Conservation (phyloP, 2,329 filamentous ascomycete genomes). For the Fusarium sp. region DNA sequence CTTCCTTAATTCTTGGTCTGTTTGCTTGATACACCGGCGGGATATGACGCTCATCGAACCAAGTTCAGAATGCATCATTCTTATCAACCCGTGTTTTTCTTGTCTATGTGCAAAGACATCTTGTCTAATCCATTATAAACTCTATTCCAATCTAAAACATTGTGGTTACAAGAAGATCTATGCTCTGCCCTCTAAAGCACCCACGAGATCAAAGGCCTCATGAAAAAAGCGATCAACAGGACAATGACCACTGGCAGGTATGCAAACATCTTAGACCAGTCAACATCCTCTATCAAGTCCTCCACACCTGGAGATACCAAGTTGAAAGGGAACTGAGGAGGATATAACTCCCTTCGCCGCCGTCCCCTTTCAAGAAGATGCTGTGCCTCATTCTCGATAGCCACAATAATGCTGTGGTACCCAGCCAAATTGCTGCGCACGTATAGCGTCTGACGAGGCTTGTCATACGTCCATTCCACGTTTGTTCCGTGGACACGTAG, state of each 20-base stretch:
- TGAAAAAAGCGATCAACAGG: slow-evolving; percentile 12
- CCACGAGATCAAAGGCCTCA: neutral
- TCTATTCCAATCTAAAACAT: neutral
- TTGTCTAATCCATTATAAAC: neutral
- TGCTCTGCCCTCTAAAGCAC: neutral
- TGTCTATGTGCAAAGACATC: neutral
- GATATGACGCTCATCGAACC: neutral
- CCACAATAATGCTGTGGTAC: slow-evolving; percentile 36
- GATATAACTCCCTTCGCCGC: slow-evolving; percentile 18
- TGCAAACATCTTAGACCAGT: slow-evolving; percentile 20
- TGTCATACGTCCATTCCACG: slow-evolving; percentile 46
- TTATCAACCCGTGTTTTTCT: neutral
- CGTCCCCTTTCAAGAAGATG: slow-evolving; percentile 34
- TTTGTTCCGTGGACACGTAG: slow-evolving; percentile 41
- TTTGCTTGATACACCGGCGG: neutral
- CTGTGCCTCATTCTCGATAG: slow-evolving; percentile 35
- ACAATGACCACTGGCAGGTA: neutral
- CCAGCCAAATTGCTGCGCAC: slow-evolving; percentile 32
- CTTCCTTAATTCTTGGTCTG: neutral
- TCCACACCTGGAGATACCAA: slow-evolving; percentile 27
- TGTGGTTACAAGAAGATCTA: neutral
- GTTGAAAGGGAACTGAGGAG: slow-evolving; percentile 17
- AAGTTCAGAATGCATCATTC: neutral
- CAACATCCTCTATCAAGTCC: slow-evolving; percentile 31
- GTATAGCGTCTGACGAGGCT: slow-evolving; percentile 44